Conservation (phyloP, 805 yeast genomes). For the Candida broadrunensis region DNA sequence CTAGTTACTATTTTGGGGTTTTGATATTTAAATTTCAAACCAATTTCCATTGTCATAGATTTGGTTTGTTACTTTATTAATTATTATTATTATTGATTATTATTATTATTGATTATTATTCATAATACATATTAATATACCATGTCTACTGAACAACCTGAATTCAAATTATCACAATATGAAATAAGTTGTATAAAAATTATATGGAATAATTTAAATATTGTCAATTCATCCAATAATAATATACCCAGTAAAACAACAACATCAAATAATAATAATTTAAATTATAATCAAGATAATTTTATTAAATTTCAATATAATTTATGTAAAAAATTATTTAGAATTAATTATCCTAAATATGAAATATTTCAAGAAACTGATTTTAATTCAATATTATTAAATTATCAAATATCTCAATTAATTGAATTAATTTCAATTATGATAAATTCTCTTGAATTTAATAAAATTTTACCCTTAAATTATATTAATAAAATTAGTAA, state of each 20-base stretch:
- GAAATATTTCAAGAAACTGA: neutral
- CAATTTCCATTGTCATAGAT: too few relatives aligned
- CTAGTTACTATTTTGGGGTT: too few relatives aligned
- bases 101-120: too few relatives aligned
- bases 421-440: constrained; percentile 14
- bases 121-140: too few relatives aligned
- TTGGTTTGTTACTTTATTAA: too few relatives aligned
- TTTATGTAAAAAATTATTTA: neutral
- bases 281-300: neutral
- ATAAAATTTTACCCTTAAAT: constrained; percentile 9
- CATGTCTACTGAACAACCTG: neutral
- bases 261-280: neutral
- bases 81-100: too few relatives aligned
- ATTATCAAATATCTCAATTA: constrained; percentile 13
- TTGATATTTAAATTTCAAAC: too few relatives aligned
- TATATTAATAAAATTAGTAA: constrained; percentile 7
- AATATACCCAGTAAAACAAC: neutral
- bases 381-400: constrained; percentile 7
- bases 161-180: neutral
- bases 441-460: constrained; percentile 11
- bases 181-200: neutral
- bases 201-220: neutral
- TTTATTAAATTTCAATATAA: neutral
- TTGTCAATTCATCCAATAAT: neutral
- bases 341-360: neutral